Conservation (phyloP, 345 rosid species). For the Passiflora organensis region DNA sequence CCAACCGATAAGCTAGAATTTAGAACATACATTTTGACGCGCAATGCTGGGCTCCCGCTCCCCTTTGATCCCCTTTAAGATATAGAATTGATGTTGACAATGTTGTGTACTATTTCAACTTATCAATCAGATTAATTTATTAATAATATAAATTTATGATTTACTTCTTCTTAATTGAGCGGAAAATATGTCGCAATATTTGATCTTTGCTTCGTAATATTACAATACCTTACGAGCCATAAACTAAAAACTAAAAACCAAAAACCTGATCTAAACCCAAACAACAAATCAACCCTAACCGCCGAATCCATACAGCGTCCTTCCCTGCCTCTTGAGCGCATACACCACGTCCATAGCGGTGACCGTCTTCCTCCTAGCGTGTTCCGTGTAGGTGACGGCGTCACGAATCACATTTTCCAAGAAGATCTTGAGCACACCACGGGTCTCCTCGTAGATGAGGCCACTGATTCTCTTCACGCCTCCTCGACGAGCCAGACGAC, state of each 20-base stretch:
- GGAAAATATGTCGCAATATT: too few relatives aligned
- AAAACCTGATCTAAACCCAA: background rate
- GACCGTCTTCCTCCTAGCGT: constrained; percentile 15
- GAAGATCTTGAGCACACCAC: constrained; percentile 19
- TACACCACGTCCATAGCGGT: constrained; percentile 18
- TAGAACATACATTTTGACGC: too few relatives aligned
- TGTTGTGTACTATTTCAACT: too few relatives aligned
- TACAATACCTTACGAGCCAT: too few relatives aligned
- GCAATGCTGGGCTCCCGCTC: too few relatives aligned
- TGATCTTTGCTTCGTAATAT: too few relatives aligned
- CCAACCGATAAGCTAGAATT: too few relatives aligned
- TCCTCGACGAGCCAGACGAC: constrained; percentile 21
- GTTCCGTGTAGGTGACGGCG: constrained; percentile 13
- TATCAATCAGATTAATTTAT: too few relatives aligned
- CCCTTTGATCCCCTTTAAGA: too few relatives aligned
- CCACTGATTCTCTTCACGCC: constrained; percentile 24
- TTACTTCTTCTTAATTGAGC: too few relatives aligned
- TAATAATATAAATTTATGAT: too few relatives aligned
- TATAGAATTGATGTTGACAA: too few relatives aligned
- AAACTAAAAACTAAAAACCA: background rate
- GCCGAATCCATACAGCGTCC: constrained; percentile 17
- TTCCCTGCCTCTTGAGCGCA: constrained; percentile 20
- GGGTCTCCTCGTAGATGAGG: constrained; percentile 21
- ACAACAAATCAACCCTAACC: background rate
- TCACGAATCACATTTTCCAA: constrained; percentile 18